These are phyloP conservation scores for Fusarium sambucinum DNA, from an alignment of 2,329 filamentous ascomycete genomes.

Conservation along the genomic window DNA sequence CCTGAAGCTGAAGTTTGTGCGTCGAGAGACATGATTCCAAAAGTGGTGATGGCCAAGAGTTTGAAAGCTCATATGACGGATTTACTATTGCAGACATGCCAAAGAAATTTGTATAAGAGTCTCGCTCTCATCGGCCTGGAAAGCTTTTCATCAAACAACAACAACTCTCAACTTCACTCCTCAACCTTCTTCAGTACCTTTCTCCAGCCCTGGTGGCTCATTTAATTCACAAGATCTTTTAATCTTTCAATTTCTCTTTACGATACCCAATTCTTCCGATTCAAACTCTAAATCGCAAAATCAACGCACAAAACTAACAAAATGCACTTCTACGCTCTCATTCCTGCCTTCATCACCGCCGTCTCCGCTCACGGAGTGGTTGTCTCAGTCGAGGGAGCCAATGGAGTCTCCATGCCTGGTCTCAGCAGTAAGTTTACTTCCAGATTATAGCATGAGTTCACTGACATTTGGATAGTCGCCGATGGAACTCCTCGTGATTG, in stretches of 20 bases:
- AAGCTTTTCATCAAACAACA: not conserved
- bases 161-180: not conserved
- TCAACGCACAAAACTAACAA: too few relatives aligned
- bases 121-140: not conserved
- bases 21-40: not conserved
- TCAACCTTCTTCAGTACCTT: not conserved
- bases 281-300: not conserved
- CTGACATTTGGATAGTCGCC: conserved; percentile 58
- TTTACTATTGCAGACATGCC: not conserved
- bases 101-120: conserved; percentile 11
- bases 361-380: conserved; percentile 70
- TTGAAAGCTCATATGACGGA: not conserved
- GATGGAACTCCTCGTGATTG: conserved; percentile 78
- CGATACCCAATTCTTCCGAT: not conserved
- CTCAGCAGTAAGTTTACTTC: conserved; percentile 53
- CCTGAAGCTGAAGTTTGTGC: conserved; percentile 18
- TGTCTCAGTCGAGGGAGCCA: conserved; percentile 67
- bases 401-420: conserved; percentile 72
- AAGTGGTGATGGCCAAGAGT: not conserved
- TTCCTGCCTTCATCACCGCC: conserved; percentile 57
- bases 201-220: conserved; percentile 3
- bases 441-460: too few relatives aligned
- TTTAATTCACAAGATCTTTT: conserved; percentile 6
- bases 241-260: not conserved
- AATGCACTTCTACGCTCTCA: conserved; percentile 50